Evolutionary conservation across 2,329 filamentous ascomycete species (phyloP), one percentile per base, ranked within the genome.

Genomic region (Nectriaceae sp.): DNA sequence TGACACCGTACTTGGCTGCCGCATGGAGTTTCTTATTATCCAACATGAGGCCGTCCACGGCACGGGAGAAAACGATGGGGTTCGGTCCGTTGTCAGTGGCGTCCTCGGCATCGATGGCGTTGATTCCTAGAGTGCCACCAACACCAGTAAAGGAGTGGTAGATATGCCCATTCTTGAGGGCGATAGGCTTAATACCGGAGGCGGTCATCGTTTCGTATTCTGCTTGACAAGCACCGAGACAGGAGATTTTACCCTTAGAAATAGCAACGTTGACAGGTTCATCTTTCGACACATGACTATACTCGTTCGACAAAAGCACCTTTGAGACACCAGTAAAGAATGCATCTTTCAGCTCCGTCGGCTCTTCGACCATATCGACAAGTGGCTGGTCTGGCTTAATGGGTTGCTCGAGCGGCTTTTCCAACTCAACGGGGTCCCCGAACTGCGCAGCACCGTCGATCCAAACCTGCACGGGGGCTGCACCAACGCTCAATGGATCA

Each of bases 401-500:
- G 0, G 74, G 70, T 2, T 65, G 55, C 1, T 62, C 60, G 3
- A 64, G 38, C 0, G 78, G 71, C 66, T 86, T 85, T 3, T 68
- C 59, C 8, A 85, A 70, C 65, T 80, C 75, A 11, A 84, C 63
- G 0, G 80, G 79, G 10, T 75, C 65, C 26, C 82, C 70, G 16
- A 65, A 69, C 44, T 87, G 84, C 2, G 77, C 70, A 8, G 70
- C 76, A 3, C 82, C 83, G 47, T 85, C 82, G 48, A 85, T 85
- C 78, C 80, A 85, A 2, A 85, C 79, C 63, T 85, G 82, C 0
- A 80, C 72, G 0, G 82, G 82, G 0, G 79, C 68, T 1, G 82
- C 82, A 1, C 82, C 82, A 0, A 83, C 75, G 36, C 78, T 80
- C 2, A 85, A 67, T 22, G 83, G 82, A 50, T 85, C 81, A 36